Evolutionary conservation across 2,329 filamentous ascomycete species (phyloP), one percentile per base, ranked within the genome.

Genomic region (Sclerotinia nivalis): DNA sequence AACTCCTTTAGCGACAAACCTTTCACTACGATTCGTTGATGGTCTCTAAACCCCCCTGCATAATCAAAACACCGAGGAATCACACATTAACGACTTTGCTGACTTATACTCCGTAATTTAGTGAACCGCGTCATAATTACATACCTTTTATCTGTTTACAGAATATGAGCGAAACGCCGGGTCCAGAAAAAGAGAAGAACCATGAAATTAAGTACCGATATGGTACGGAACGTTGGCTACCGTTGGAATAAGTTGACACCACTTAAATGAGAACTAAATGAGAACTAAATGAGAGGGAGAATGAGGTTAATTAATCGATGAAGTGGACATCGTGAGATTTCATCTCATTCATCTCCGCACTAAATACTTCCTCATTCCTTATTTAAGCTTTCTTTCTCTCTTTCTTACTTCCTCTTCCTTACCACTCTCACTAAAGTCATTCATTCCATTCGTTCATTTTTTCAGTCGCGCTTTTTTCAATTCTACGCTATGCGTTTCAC

Each of bases 401-500:
- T 31, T 12, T 54, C 25, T 55, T 65, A 56, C 49, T 37, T 55
- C 3, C 58, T 55, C 47, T 43, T 54, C 37, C 52, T 49, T 55
- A 64, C 4, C 67, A 52, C 61, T 28, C 47, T 65, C 47, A 65
- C 61, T 52, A 43, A 43, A 65, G 31, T 54, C 61, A 28, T 65
- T 60, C 56, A 54, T 60, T 45, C 64, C 34, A 43, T 66, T 61
- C 56, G 62, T 55, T 61, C 37, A 12, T 37, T 52, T 18, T 50
- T 55, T 37, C 49, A 69, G 20, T 55, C 49, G 9, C 25, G 18
- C 49, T 64, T 65, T 18, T 69, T 47, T 64, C 49, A 25, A 28
- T 65, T 54, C 4, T 40, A 28, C 67, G 59, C 59, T 45, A 69
- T 69, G 67, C 67, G 58, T 69, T 69, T 69, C 25, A 55, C 67